Evolutionary conservation across 306 rosid genomes (phyloP), one percentile per base, ranked within the genome.

Genomic region (Ceratonia siliqua): DNA sequence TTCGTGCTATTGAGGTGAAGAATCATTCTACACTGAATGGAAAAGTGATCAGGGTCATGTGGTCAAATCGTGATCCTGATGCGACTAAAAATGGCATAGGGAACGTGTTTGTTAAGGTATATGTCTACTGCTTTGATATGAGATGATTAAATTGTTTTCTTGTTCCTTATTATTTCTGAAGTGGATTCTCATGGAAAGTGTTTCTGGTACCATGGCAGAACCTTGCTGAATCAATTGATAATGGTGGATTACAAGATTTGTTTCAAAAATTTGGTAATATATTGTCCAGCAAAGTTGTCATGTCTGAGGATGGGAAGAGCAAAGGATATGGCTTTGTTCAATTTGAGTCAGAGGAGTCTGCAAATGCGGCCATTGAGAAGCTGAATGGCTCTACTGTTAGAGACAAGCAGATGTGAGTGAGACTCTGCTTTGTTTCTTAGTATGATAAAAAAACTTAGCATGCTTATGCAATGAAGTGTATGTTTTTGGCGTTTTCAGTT

Each of bases 261-360:
- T 93, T 93, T 78, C 71, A 73, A 64, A 80, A 81, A 41, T 93
- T 74, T 79, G 98, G 98, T 52, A 79, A 71, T 82, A 76, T 89
- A 20, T 70, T 85, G 86, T 91, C 96, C 46, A 80, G 97, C 91
- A 93, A 93, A 85, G 87, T 93, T 76, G 90, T 84, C 41, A 82
- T 42, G 74, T 83, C 84, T 45, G 98, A 93, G 24, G 93, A 86
- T 81, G 98, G 97, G 62, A 91, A 86, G 84, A 89, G 96, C 71
- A 91, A 83, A 79, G 93, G 98, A 45, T 86, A 93, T 50, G 97
- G 97, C 50, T 93, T 91, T 88, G 89, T 93, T 78, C 98, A 93
- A 78, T 93, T 93, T 53, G 96, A 91, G 55, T 69, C 85, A 35
- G 97, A 87, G 85, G 96, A 89, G 33, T 88, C 92, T 75, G 93